These are phyloP conservation scores for Cyclostephanos tholiformis DNA, from an alignment of 108 stramenopile species.

Conservation along the genomic window DNA sequence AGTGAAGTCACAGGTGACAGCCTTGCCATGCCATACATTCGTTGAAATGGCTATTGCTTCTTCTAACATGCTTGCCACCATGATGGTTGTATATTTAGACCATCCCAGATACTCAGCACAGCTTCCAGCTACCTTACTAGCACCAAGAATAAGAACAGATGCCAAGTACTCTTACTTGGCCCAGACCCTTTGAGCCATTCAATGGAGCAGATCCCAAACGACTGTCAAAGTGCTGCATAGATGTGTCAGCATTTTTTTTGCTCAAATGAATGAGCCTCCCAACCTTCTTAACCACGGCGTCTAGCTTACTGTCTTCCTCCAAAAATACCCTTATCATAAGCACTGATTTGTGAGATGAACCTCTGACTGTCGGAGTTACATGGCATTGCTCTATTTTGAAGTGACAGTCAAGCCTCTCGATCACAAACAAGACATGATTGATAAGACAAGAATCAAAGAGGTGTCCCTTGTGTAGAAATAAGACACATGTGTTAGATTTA, in stretches of 20 bases:
- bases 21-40: slow-evolving; percentile 46
- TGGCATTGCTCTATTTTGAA: slow-evolving; percentile 67
- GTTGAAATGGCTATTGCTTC: slow-evolving; percentile 57
- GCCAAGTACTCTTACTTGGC: slow-evolving; percentile 32
- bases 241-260: slow-evolving; percentile 58
- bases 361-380: slow-evolving; percentile 44
- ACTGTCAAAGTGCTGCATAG: slow-evolving; percentile 50
- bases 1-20: slow-evolving; percentile 51
- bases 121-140: slow-evolving; percentile 76
- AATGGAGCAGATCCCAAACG: not conserved
- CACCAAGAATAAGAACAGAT: slow-evolving; percentile 78
- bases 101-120: slow-evolving; percentile 69
- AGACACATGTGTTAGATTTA: not conserved
- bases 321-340: slow-evolving; percentile 52
- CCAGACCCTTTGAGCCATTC: slow-evolving; percentile 5
- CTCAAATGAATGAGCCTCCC: slow-evolving; percentile 50
- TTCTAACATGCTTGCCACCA: slow-evolving; percentile 66
- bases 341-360: slow-evolving; percentile 39
- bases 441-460: slow-evolving; percentile 87
- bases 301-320: slow-evolving; percentile 43
- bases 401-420: slow-evolving; percentile 64
- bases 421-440: slow-evolving; percentile 78
- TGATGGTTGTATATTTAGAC: slow-evolving; percentile 42
- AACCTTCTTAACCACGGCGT: slow-evolving; percentile 52
- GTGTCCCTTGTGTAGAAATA: slow-evolving; percentile 27